Evolutionary conservation across 768 basidiomycete species (phyloP), one percentile per base, ranked within the genome.

Genomic region (Lentinula sp.): DNA sequence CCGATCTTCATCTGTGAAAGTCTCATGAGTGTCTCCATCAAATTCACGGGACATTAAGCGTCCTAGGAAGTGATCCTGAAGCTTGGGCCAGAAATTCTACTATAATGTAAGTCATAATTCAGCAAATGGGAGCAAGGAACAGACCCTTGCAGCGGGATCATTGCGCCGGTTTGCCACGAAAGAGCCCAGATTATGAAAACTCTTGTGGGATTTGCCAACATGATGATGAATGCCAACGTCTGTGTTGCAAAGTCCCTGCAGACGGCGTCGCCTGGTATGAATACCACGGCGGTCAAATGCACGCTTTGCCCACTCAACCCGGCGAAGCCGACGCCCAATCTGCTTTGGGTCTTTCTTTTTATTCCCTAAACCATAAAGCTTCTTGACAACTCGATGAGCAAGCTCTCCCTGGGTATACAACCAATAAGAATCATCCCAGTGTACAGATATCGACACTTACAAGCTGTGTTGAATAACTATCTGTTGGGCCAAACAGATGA

Each of bases 391-490:
- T 0, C 67, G 62, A 59, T 81, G 80, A 46, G 76, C 72, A 0
- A 72, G 68, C 57, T 81, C 77, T 0, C 74, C 74, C 76, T 78
- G 51, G 18, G 15, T 37, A 53, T n/a, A 13, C 11, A 37, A 37
- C 7, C 11, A 3, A 7, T 37, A 11, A 37, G 37, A 11, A 37
- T 37, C 37, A 37, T 23, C 23, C 23, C 23, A 23, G 23, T 2
- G 2, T 23, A 23, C 37, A 37, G 37, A 37, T 8, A 37, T 8
- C 3, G 23, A 23, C 23, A 61, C 66, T 56, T 54, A 80, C 77
- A 8, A 67, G 48, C 28, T 76, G 71, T 1, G 75, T 78, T 0
- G 73, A 72, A 59, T 74, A 78, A 1, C 66, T 68, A 49, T 80
- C 75, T 2, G 72, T 72, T 0, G 74, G 74, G 0, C 79, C 74